Evolutionary conservation across 495 filamentous ascomycete species (phyloP), one percentile per base, ranked within the genome.

Genomic region (Trichoderma parareesei): DNA sequence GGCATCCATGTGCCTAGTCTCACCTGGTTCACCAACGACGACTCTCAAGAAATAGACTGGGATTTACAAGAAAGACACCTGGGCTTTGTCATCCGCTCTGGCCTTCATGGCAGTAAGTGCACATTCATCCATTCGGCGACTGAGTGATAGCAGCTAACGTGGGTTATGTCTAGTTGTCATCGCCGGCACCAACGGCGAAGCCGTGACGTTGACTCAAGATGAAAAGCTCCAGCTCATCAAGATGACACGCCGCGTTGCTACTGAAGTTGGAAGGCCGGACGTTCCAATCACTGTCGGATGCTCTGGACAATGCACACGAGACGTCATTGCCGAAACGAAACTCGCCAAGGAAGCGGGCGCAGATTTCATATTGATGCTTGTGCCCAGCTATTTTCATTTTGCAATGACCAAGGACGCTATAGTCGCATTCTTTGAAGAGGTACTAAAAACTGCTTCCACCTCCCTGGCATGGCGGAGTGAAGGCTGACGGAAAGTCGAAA

Each of bases 1-100:
- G 77, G 77, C 14, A 71, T 80, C 62, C 76, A 77, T 66, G 73
- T 70, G n/a, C 77, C 75, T 1, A 73, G 73, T 27, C 69, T 79
- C 44, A 78, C 77, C 0, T 74, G 75, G 44, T 80, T 76, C 63
- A 71, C 71, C 46, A 60, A 67, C 35, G 70, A 70, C 27, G 57
- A 67, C 2, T 69, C 67, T 5, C 77, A 79, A 66, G 77, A 79
- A 64, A 74, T 81, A 49, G 76, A 79, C 65, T 72, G 69, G 67
- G 72, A 74, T 35, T 68, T 74, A 10, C 74, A 78, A 48, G 72
- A 69, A 61, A 74, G 75, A 59, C 76, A 77, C 61, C 70, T 79
- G 38, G 62, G 67, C 35, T 76, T 75, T 62, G 60, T 78, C 8
- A 67, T 76, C 40, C 38, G 68, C 27, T 73, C 71, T 11, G 75